phyloP scores from a whole-genome alignment of 768 basidiomycete species.

The Trametopsis cervina region DNA sequence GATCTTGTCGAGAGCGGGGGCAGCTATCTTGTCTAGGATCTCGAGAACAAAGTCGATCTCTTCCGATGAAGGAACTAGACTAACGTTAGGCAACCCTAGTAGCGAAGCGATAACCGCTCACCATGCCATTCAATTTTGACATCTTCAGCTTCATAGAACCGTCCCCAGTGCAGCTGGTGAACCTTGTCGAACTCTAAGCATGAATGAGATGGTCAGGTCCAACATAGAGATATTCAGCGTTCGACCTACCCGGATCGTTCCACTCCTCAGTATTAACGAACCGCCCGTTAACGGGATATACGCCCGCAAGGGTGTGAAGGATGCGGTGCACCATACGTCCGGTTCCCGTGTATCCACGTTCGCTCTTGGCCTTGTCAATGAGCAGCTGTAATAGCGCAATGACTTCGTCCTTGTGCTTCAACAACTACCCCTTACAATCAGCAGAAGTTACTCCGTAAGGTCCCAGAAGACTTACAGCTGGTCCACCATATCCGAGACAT shows the following conservation, averaged over 20 bases:
- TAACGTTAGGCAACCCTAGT: slow-evolving; percentile 8
- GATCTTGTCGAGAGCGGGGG: slow-evolving; percentile 60
- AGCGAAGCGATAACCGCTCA: slow-evolving; percentile 23
- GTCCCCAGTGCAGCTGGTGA: slow-evolving; percentile 74
- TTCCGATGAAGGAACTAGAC: slow-evolving; percentile 47
- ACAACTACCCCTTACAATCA: slow-evolving; percentile 37
- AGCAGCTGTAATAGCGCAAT: slow-evolving; percentile 57
- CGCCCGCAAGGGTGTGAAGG: slow-evolving; percentile 64
- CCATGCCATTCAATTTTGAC: slow-evolving; percentile 88
- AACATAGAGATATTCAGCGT: slow-evolving; percentile 1
- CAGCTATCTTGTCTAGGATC: slow-evolving; percentile 61
- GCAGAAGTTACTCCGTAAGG: not conserved
- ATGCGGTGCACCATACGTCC: slow-evolving; percentile 73
- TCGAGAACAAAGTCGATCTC: slow-evolving; percentile 81
- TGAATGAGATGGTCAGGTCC: not conserved
- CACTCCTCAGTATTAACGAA: slow-evolving; percentile 83
- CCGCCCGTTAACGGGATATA: slow-evolving; percentile 72
- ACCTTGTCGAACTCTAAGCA: slow-evolving; percentile 51
- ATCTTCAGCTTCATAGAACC: slow-evolving; percentile 68
- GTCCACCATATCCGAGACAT: slow-evolving; percentile 69
- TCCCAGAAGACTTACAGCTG: slow-evolving; percentile 39
- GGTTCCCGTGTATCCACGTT: slow-evolving; percentile 80
- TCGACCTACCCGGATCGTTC: slow-evolving; percentile 57
- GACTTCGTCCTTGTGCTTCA: slow-evolving; percentile 62
- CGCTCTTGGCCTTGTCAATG: slow-evolving; percentile 75